phyloP scores from a whole-genome alignment of 495 filamentous ascomycete genomes.

The Penicillium verhagenii region DNA sequence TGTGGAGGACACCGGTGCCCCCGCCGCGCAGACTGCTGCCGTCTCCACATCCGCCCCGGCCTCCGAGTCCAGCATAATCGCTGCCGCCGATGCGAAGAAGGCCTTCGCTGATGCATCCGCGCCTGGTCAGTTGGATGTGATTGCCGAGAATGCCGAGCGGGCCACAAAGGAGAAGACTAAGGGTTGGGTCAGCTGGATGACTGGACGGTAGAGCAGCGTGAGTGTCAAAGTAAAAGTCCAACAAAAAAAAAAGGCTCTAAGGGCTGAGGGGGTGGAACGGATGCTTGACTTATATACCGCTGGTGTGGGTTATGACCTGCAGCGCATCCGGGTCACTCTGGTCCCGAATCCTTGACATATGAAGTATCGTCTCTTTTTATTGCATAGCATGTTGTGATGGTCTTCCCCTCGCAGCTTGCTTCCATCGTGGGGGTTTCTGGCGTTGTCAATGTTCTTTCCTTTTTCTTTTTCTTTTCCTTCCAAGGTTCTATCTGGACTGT shows the following conservation, averaged over 20 bases:
- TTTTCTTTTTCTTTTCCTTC: slow-evolving; percentile 3
- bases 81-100: slow-evolving; percentile 42
- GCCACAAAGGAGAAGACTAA: slow-evolving; percentile 38
- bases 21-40: slow-evolving; percentile 12
- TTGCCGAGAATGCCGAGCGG: slow-evolving; percentile 43
- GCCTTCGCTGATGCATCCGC: slow-evolving; percentile 16
- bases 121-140: slow-evolving; percentile 40
- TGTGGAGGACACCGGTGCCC: slow-evolving; percentile 41
- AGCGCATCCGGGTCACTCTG: not conserved
- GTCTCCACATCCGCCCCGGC: slow-evolving; percentile 4
- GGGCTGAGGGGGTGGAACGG: not conserved
- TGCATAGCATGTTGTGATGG: slow-evolving; percentile 28
- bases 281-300: not conserved
- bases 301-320: not conserved
- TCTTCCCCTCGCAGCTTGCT: slow-evolving; percentile 18
- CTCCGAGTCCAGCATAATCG: slow-evolving; percentile 23
- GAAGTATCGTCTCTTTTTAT: slow-evolving; percentile 18
- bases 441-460: slow-evolving; percentile 23
- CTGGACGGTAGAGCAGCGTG: slow-evolving; percentile 9
- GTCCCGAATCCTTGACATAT: slow-evolving; percentile 9
- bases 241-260: not conserved
- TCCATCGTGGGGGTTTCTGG: slow-evolving; percentile 31
- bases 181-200: slow-evolving; percentile 48
- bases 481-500: slow-evolving; percentile 12
- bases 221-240: not conserved